Conservation (phyloP, 192 early-diverging fungal genomes). For the Coemansia asiatica region DNA sequence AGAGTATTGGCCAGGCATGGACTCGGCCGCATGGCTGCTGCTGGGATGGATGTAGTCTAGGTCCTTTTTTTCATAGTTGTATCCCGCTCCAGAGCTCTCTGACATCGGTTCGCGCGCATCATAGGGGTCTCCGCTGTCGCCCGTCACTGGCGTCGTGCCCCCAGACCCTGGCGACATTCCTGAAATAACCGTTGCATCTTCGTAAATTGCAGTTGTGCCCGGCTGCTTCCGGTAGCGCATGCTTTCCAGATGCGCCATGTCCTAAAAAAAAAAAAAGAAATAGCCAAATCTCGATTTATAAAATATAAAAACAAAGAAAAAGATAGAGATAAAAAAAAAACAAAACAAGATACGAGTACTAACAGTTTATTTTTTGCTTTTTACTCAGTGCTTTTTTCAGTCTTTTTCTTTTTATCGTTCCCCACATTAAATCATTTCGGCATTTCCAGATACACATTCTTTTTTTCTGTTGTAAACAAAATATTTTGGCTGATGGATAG, state of each 20-base stretch:
- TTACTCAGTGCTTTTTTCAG: too few relatives aligned
- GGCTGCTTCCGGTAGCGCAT: slow-evolving; percentile 58
- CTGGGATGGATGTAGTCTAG: slow-evolving; percentile 28
- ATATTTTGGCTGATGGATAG: too few relatives aligned
- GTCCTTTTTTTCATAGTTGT: slow-evolving; percentile 56
- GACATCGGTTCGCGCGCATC: slow-evolving; percentile 13
- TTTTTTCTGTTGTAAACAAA: too few relatives aligned
- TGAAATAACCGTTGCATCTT: slow-evolving; percentile 50
- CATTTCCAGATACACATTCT: too few relatives aligned
- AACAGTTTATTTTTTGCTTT: too few relatives aligned
- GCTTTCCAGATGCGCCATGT: slow-evolving; percentile 55
- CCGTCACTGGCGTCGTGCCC: slow-evolving; percentile 25
- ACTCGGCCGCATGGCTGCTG: slow-evolving; percentile 6
- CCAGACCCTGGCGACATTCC: slow-evolving; percentile 38
- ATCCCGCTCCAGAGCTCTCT: slow-evolving; percentile 21
- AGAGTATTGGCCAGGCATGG: slow-evolving; percentile 10
- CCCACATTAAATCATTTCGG: too few relatives aligned
- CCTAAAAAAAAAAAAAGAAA: not conserved
- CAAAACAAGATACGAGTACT: not conserved
- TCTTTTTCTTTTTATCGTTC: too few relatives aligned
- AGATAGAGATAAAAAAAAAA: slow-evolving; percentile 3
- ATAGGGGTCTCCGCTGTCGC: slow-evolving; percentile 15
- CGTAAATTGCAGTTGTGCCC: slow-evolving; percentile 41
- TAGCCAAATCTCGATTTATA: not conserved
- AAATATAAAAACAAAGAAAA: slow-evolving; percentile 3